Evolutionary conservation across 352 stramenopile genomes (phyloP).

Genomic region (Phytopythium montanum): DNA sequence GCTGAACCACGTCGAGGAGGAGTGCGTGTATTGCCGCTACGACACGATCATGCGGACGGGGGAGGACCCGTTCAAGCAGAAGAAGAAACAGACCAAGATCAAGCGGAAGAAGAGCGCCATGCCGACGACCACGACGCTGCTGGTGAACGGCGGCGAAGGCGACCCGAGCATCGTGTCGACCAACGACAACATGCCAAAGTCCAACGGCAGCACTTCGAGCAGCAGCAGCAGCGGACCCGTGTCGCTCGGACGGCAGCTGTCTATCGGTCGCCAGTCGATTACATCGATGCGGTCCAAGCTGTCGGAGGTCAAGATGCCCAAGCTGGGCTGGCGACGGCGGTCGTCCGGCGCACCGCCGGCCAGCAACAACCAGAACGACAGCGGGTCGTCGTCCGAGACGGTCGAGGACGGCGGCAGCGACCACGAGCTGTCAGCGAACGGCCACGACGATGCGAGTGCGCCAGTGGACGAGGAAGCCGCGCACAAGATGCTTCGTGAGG

Average conservation of each 20-base stretch:
- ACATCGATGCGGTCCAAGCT: slow-evolving; percentile 49
- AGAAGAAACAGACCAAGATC: slow-evolving; percentile 27
- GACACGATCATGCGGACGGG: slow-evolving; percentile 69
- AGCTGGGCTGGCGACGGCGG: slow-evolving; percentile 50
- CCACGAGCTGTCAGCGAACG: slow-evolving; percentile 42
- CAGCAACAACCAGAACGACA: slow-evolving; percentile 46
- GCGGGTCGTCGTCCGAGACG: slow-evolving; percentile 57
- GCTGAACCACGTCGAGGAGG: slow-evolving; percentile 55
- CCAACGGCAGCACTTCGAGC: slow-evolving; percentile 14
- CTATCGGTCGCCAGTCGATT: slow-evolving; percentile 53
- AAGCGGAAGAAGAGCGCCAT: slow-evolving; percentile 64
- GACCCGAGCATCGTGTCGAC: slow-evolving; percentile 71
- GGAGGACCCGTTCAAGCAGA: slow-evolving; percentile 56
- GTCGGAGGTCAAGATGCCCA: slow-evolving; percentile 69
- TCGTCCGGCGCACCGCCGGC: slow-evolving; percentile 25
- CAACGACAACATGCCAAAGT: slow-evolving; percentile 17
- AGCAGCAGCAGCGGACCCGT: slow-evolving; percentile 11
- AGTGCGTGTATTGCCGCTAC: slow-evolving; percentile 80
- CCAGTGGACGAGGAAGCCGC: slow-evolving; percentile 27
- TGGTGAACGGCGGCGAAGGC: slow-evolving; percentile 67
- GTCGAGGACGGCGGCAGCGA: slow-evolving; percentile 65
- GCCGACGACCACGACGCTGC: slow-evolving; percentile 64
- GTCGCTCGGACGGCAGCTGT: slow-evolving; percentile 26
- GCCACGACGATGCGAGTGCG: slow-evolving; percentile 38
- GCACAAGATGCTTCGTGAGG: slow-evolving; percentile 35